Evolutionary conservation across 2,329 filamentous ascomycete genomes (phyloP).

Genomic region (Chrysoporthe puriensis): DNA sequence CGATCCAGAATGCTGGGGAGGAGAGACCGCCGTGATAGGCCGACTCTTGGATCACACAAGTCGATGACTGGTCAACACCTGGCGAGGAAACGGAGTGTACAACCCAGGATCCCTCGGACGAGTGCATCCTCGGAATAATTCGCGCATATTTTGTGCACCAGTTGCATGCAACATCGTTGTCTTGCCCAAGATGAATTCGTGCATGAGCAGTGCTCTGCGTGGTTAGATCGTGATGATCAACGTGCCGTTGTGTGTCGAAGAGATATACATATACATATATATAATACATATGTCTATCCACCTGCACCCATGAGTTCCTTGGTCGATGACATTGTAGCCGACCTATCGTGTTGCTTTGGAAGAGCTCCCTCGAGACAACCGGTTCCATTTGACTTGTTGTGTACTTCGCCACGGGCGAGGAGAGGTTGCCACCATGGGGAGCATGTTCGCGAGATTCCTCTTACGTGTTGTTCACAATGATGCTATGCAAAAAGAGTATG

Average conservation of each 20-base stretch:
- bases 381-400: neutral
- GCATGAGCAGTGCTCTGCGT: neutral
- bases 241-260: neutral
- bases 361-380: neutral
- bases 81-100: neutral
- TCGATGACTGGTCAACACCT: neutral
- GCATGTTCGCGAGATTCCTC: slow-evolving; percentile 47
- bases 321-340: neutral
- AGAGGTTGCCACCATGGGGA: slow-evolving; percentile 42
- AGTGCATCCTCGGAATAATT: slow-evolving; percentile 6
- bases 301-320: neutral
- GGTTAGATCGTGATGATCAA: neutral
- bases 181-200: neutral
- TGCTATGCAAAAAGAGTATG: slow-evolving; percentile 64
- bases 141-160: slow-evolving; percentile 5
- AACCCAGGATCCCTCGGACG: slow-evolving; percentile 7
- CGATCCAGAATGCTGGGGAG: neutral
- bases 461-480: slow-evolving; percentile 68
- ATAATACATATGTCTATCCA: neutral
- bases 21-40: neutral
- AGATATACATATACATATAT: too few relatives aligned
- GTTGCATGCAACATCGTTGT: neutral
- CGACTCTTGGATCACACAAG: neutral
- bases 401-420: neutral
- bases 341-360: neutral